Evolutionary conservation across 495 filamentous ascomycete species (phyloP).

Genomic region (Penicillium dipodomyicola): DNA sequence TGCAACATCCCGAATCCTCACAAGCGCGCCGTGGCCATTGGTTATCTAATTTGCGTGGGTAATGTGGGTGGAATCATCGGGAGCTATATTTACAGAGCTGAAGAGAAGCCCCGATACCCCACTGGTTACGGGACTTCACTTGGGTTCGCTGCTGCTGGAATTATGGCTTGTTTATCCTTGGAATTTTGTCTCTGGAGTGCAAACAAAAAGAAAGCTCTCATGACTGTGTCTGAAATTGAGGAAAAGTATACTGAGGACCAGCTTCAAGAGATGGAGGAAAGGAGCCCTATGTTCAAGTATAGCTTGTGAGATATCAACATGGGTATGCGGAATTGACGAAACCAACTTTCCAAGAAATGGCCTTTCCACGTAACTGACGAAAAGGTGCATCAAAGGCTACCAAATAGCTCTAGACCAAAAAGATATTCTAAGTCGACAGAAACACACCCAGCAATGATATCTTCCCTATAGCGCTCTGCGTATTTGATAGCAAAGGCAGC

Average conservation of each 20-base stretch:
- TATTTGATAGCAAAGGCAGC: not conserved
- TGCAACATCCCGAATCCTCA: slow-evolving; percentile 19
- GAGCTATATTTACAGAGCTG: slow-evolving; percentile 20
- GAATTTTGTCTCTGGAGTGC: slow-evolving; percentile 23
- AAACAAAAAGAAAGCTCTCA: slow-evolving; percentile 29
- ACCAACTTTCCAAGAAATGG: too few species aligned
- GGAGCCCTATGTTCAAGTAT: slow-evolving; percentile 33
- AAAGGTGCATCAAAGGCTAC: not conserved
- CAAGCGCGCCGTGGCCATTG: slow-evolving; percentile 27
- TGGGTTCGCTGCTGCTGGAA: slow-evolving; percentile 26
- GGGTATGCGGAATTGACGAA: too few species aligned
- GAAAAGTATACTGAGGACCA: slow-evolving; percentile 28
- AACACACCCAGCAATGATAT: not conserved
- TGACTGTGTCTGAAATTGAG: slow-evolving; percentile 26
- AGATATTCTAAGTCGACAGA: not conserved
- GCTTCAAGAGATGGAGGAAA: slow-evolving; percentile 34
- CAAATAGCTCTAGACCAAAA: not conserved
- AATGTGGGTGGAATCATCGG: slow-evolving; percentile 25
- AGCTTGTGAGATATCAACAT: slow-evolving; percentile 8
- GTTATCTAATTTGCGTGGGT: slow-evolving; percentile 21
- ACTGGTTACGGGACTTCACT: slow-evolving; percentile 25
- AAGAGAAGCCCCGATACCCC: slow-evolving; percentile 21
- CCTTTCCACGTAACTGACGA: too few species aligned
- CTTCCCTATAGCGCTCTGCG: not conserved
- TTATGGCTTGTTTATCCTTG: slow-evolving; percentile 23